phyloP scores from a whole-genome alignment of 129 eudicot genomes.

The Heracleum sosnowskyi region DNA sequence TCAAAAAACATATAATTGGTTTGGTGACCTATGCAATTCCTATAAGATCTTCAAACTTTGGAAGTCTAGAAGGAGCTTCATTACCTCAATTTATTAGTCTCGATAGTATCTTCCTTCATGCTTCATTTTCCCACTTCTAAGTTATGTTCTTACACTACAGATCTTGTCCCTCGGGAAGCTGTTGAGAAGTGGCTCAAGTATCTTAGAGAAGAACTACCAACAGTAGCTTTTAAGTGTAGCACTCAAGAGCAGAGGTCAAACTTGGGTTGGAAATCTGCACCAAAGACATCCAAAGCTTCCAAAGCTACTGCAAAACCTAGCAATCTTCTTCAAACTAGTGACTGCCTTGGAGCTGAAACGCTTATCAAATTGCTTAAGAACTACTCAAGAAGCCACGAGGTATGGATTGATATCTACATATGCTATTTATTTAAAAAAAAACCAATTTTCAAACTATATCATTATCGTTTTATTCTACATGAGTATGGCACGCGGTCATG shows the following conservation, averaged over 20 bases:
- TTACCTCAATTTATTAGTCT: neutral
- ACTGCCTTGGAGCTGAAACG: conserved; percentile 97
- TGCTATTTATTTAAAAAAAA: neutral
- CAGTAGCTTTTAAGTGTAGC: conserved; percentile 97
- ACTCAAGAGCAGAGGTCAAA: conserved; percentile 94
- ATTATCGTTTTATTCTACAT: neutral
- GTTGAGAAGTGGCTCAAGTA: conserved; percentile 98
- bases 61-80: neutral
- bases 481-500: neutral
- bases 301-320: conserved; percentile 48
- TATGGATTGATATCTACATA: conserved; percentile 3
- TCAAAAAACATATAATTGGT: neutral
- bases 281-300: conserved; percentile 17
- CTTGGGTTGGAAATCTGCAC: conserved; percentile 80
- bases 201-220: conserved; percentile 84
- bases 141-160: conserved; percentile 25
- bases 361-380: conserved; percentile 82
- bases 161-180: conserved; percentile 97
- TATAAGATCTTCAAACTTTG: neutral
- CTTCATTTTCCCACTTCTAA: neutral
- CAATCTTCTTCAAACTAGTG: conserved; percentile 83
- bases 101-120: neutral
- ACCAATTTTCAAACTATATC: neutral
- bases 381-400: conserved; percentile 97
- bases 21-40: neutral